Base-by-base conservation (phyloP, 176 grass and related monocot species). In the Aegilops longissima region DNA sequence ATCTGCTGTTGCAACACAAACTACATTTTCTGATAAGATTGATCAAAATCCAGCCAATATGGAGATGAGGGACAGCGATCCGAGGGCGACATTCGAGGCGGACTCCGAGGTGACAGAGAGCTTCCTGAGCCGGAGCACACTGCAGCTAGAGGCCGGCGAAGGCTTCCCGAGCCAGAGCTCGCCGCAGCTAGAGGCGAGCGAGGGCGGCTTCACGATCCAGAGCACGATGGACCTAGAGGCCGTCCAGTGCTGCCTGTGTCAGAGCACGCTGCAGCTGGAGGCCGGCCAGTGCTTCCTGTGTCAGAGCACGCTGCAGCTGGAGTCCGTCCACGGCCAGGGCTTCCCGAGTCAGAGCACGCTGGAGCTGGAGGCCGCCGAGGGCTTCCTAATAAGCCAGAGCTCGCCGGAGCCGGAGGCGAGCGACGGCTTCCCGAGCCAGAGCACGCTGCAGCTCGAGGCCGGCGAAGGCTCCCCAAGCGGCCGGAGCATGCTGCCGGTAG, bases 11-110 rank as follows among this genome's bases (percentile, higher is more conserved):
- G 44, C 24, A 51, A 76, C 72, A 74, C 42, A 51, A 51, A 5
- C 14, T 29, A 8, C 14, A 16, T 76, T 29, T 29, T 27, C 72
- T 76, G 72, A 82, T 31, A 20, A 79, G 12, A 20, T 4, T 87
- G n/a, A 45, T 74, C 59, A 59, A 10, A 52, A 52, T 86, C 34
- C 89, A 96, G 91, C 79, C 52, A 93, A 90, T 82, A 51, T 92
- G 79, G 89, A 84, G 85, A 92, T 66, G 89, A 74, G 84, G 80
- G 78, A 87, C 59, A 91, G 62, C 61, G 86, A 83, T 30, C 67
- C 36, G 1, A 49, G 49, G 38, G 84, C 87, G 3, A 85, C 82
- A n/a, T 77, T 84, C 35, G 87, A 92, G 40, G 70, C 61, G n/a
- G 87, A 93, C 49, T 34, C 3, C 69, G 88, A 86, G 89, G 73